A percentile compares a stretch with the other conserved stretches of the same genome.
Evolutionary conservation across 2,329 filamentous ascomycete genomes (phyloP).

Genomic region (Aspergillus nomiae): DNA sequence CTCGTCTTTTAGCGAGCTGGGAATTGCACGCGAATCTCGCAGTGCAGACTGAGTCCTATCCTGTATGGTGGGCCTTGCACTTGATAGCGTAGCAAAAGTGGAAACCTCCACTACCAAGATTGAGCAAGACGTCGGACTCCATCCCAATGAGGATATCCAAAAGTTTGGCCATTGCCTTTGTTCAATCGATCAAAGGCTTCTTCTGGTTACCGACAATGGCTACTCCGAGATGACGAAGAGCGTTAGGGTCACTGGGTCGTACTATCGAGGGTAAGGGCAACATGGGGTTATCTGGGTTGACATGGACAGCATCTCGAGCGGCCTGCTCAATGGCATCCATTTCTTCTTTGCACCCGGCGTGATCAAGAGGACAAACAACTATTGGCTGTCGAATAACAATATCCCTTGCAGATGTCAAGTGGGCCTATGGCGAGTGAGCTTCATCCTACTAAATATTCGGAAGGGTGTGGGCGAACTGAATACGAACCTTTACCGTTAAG

Average conservation of each 20-base stretch:
- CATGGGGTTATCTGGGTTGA: conserved; percentile 89
- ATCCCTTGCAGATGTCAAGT: conserved; percentile 83
- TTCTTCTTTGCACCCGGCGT: conserved; percentile 94
- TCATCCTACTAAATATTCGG: not conserved
- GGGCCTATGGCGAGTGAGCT: conserved; percentile 61
- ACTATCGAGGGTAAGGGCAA: conserved; percentile 84
- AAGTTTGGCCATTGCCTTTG: not conserved
- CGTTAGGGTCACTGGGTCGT: conserved; percentile 70
- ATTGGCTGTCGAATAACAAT: conserved; percentile 89
- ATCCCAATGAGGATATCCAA: conserved; percentile 14
- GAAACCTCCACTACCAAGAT: not conserved
- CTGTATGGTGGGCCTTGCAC: not conserved
- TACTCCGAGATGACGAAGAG: conserved; percentile 62
- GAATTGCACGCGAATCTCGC: conserved; percentile 10
- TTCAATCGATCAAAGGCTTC: conserved; percentile 68
- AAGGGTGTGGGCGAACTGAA: not conserved
- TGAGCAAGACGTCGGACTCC: conserved; percentile 15
- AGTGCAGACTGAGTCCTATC: conserved; percentile 9
- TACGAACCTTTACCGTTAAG: conserved; percentile 81
- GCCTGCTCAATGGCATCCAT: conserved; percentile 98
- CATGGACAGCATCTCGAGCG: conserved; percentile 84
- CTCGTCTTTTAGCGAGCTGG: conserved; percentile 19
- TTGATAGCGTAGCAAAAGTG: conserved; percentile 5
- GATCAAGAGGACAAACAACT: conserved; percentile 92
- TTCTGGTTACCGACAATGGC: conserved; percentile 63